Conservation (phyloP, 805 yeast genomes). For the Kazachstania martiniae region DNA sequence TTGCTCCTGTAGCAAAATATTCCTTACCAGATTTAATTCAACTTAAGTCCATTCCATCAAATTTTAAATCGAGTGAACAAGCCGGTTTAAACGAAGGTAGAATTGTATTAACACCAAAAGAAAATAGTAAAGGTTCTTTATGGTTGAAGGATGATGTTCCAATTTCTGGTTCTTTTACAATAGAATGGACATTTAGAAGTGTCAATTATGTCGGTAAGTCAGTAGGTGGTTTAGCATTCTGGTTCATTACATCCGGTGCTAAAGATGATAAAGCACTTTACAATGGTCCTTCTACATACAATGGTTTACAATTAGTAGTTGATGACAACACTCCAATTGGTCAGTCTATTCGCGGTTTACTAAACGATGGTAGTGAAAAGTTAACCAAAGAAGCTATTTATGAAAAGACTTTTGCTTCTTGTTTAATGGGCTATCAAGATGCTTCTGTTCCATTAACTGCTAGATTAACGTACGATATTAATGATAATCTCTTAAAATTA, state of each 20-base stretch:
- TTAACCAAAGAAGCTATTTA: constrained; percentile 21
- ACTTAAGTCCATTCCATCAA: constrained; percentile 6
- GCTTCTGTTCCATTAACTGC: constrained; percentile 61
- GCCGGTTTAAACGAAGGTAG: constrained; percentile 42
- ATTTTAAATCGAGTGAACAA: constrained; percentile 34
- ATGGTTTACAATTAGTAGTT: constrained; percentile 54
- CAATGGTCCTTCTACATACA: constrained; percentile 48
- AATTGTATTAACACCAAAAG: constrained; percentile 39
- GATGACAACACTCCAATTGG: constrained; percentile 41
- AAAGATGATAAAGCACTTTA: constrained; percentile 28
- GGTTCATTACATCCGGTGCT: constrained; percentile 33
- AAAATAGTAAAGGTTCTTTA: constrained; percentile 33
- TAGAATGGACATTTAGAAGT: constrained; percentile 56
- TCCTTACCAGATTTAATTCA: constrained; percentile 33
- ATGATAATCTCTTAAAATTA: constrained; percentile 37
- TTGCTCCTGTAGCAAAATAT: constrained; percentile 2
- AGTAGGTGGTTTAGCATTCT: constrained; percentile 47
- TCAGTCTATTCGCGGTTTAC: constrained; percentile 45
- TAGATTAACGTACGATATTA: constrained; percentile 46
- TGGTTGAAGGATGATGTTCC: constrained; percentile 31
- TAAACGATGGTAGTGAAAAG: constrained; percentile 45
- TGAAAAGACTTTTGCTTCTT: constrained; percentile 39
- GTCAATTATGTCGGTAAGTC: constrained; percentile 39
- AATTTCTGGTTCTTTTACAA: constrained; percentile 37
- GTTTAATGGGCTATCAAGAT: constrained; percentile 49